Base-by-base conservation (phyloP, 148 eudicot genomes). In the Fallopia convolvulus region DNA sequence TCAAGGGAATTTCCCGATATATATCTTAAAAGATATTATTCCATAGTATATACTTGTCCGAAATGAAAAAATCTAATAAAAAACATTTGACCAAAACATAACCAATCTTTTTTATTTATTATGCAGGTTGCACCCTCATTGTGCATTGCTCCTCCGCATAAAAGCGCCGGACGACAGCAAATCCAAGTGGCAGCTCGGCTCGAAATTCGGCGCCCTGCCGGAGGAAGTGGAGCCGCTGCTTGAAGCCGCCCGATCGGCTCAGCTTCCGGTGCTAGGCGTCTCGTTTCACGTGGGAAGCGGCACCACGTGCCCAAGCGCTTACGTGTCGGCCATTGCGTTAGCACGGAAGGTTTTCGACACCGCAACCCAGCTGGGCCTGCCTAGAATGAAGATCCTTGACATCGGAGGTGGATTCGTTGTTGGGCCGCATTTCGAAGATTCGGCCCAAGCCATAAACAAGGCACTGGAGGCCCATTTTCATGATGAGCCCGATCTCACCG, bases 81-180 rank as follows among this genome's bases (percentile, higher is more conserved):
- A 36, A 36, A 36, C 39, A 36, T 0, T 36, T 36, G 39, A 36
- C 39, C 39, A 36, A 36, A 36, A 1, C 4, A 36, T 2, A 36
- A 36, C 4, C 39, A 36, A 36, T 36, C 3, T 36, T 36, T 36
- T 2, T 36, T 1, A 36, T 36, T n/a, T n/a, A n/a, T n/a, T n/a
- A 23, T 10, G 75, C 40, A 75, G 40, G 68, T 26, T 61, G 68
- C 68, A 60, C 33, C 68, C 68, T 60, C 13, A 61, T 23, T 61
- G 68, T 61, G 68, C 8, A 26, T 23, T 61, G 36, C 68, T 61
- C 15, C 68, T 61, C 68, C 68, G 68, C 15, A 61, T 61, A 3
- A 61, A 61, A 11, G 68, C 68, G 68, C 68, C 68, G 33, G 68
- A 61, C 33, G 68, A 61, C 68, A 61, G 68, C 36, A 23, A 23